phyloP scores from a whole-genome alignment of 2,329 filamentous ascomycete species.

The Periconia macrospinosa region DNA sequence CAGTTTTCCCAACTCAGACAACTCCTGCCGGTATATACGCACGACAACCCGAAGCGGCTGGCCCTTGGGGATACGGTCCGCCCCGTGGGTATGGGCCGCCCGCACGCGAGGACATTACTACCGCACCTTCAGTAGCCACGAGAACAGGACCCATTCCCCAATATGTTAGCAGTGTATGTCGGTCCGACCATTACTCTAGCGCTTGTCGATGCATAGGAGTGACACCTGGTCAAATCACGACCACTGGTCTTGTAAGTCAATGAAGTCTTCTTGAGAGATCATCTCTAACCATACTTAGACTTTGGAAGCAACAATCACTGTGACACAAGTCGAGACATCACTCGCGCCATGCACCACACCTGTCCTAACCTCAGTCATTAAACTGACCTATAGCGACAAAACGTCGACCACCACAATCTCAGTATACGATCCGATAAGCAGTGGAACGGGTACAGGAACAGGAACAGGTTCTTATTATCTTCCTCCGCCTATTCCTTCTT shows the following conservation, averaged over 20 bases:
- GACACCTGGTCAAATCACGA: constrained; percentile 14
- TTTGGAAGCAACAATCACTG: constrained; percentile 1
- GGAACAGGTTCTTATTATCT: not conserved
- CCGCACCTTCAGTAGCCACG: constrained; percentile 7
- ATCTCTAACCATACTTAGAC: constrained; percentile 1
- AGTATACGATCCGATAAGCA: constrained; percentile 3
- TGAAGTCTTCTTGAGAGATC: not conserved
- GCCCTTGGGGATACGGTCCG: not conserved
- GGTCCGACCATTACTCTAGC: constrained; percentile 20
- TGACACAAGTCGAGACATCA: not conserved
- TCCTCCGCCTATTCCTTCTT: not conserved
- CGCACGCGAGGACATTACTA: constrained; percentile 10
- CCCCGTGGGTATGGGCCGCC: not conserved
- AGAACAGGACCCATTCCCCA: constrained; percentile 23
- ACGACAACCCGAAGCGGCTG: not conserved
- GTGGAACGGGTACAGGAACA: constrained; percentile 2
- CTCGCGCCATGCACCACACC: not conserved
- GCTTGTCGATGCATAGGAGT: constrained; percentile 31
- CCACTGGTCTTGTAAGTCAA: constrained; percentile 23
- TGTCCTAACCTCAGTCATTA: constrained; percentile 7
- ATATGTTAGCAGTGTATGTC: constrained; percentile 24
- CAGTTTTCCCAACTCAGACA: constrained; percentile 1
- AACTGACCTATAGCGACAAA: constrained; percentile 4
- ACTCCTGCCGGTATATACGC: not conserved
- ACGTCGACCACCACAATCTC: constrained; percentile 8